A percentile compares a stretch with the other conserved stretches of the same genome.
Evolutionary conservation across 2,329 filamentous ascomycete genomes (phyloP).

Genomic region (Claviceps sp.): DNA sequence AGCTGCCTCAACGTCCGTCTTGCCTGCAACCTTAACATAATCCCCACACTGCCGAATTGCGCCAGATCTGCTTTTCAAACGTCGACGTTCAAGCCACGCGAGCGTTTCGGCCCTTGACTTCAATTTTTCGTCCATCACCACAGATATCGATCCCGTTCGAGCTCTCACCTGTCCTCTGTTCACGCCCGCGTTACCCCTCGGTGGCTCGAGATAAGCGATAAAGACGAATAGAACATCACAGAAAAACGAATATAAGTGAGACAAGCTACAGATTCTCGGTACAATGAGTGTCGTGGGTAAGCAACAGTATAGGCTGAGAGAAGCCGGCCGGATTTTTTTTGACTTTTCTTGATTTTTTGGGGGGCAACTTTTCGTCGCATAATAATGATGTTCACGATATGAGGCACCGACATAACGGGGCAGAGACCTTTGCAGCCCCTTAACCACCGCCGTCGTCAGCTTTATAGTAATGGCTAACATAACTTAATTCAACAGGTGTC

Average conservation of each 20-base stretch:
- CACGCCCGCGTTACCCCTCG: slow-evolving; percentile 1
- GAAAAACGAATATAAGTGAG: slow-evolving; percentile 5
- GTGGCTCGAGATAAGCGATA: slow-evolving; percentile 4
- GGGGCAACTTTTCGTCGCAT: no score
- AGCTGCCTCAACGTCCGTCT: neutral
- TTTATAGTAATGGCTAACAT: slow-evolving; percentile 7
- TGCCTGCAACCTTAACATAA: neutral
- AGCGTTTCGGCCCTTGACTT: neutral
- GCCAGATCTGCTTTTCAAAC: neutral
- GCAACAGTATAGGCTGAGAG: slow-evolving; percentile 11
- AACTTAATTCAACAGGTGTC: slow-evolving; percentile 41
- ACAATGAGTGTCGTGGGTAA: slow-evolving; percentile 44
- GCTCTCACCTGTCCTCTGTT: neutral
- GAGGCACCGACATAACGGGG: neutral
- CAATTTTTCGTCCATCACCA: neutral
- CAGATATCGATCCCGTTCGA: neutral
- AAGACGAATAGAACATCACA: slow-evolving; percentile 1
- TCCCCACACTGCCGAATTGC: neutral
- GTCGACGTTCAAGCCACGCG: neutral
- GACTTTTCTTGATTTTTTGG: neutral
- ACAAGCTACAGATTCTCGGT: slow-evolving; percentile 17
- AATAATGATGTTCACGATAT: neutral
- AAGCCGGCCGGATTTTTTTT: neutral
- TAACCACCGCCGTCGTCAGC: neutral
- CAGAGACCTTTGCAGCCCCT: neutral